A percentile compares a stretch with the other conserved stretches of the same genome.
Conservation (phyloP, 2,329 filamentous ascomycete species). For the Ophiostoma pallidulum region DNA sequence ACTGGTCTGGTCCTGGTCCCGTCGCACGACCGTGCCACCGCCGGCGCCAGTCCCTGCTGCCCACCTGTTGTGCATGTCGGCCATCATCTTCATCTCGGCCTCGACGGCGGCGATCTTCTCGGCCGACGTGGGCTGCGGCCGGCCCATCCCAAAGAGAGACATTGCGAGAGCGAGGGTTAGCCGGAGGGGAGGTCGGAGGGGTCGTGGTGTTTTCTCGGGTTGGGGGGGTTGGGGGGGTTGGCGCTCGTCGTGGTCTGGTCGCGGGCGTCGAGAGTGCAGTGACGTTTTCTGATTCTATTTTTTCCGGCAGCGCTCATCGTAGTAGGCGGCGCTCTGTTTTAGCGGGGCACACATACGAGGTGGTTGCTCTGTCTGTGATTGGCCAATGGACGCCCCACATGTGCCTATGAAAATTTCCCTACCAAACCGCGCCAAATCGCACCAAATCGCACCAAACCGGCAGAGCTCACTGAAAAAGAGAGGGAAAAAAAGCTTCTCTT, state of each 20-base stretch:
- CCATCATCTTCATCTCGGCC: conserved; percentile 88
- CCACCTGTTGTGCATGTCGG: conserved; percentile 97
- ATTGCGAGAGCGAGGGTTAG: no score
- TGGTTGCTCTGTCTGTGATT: neutral
- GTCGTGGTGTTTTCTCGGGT: neutral
- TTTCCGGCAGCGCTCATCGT: neutral
- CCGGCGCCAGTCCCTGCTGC: conserved; percentile 14
- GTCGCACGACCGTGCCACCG: no score
- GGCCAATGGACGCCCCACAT: neutral
- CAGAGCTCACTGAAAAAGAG: no score
- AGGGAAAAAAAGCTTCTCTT: neutral
- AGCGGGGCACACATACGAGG: neutral
- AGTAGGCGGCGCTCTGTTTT: no score
- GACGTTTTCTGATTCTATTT: no score
- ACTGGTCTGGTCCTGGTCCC: no score
- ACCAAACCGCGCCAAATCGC: no score
- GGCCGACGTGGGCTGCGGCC: conserved; percentile 80
- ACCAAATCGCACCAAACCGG: no score
- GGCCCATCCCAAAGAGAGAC: conserved; percentile 33
- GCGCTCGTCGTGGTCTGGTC: neutral
- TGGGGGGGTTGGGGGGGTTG: neutral
- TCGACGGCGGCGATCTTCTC: conserved; percentile 97
- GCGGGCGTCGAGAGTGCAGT: neutral
- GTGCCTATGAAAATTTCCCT: no score
- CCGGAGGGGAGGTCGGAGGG: no score